Conservation (phyloP, 2,329 filamentous ascomycete species). For the Truncatella angustata region DNA sequence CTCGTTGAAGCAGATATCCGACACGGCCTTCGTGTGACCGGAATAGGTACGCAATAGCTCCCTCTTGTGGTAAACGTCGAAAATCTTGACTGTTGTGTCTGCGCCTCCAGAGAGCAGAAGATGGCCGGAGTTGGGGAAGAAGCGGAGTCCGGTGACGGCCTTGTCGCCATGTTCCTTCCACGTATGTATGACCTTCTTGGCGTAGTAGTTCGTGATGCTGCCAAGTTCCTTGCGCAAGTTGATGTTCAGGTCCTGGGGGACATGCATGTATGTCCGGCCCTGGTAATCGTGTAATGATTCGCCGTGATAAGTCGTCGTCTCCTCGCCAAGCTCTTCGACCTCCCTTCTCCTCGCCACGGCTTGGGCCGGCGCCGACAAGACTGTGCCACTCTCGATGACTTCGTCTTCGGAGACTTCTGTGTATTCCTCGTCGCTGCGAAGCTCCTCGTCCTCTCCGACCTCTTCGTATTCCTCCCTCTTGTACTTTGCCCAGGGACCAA, state of each 20-base stretch:
- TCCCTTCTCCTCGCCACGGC: constrained; percentile 56
- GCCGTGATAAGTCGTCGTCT: constrained; percentile 87
- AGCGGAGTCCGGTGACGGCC: constrained; percentile 82
- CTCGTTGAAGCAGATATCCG: constrained; percentile 83
- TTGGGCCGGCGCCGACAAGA: constrained; percentile 54
- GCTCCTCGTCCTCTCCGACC: constrained; percentile 70
- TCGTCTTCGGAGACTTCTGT: constrained; percentile 76
- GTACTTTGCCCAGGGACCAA: constrained; percentile 93
- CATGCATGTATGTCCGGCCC: constrained; percentile 95
- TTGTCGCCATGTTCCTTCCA: constrained; percentile 82
- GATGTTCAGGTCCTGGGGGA: constrained; percentile 86
- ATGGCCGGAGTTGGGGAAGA: constrained; percentile 87
- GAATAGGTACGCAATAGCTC: constrained; percentile 89
- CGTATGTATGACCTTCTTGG: constrained; percentile 88
- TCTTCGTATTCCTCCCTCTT: constrained; percentile 70
- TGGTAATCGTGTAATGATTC: constrained; percentile 85
- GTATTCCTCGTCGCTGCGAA: constrained; percentile 77
- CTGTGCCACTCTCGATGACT: constrained; percentile 61
- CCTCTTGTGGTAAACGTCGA: constrained; percentile 87
- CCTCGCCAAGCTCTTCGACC: constrained; percentile 61
- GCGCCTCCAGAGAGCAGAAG: constrained; percentile 86
- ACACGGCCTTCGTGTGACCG: constrained; percentile 86
- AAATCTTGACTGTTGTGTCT: constrained; percentile 88
- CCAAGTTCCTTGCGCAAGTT: constrained; percentile 79
- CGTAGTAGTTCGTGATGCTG: constrained; percentile 84